A percentile compares a stretch with the other conserved stretches of the same genome.
Evolutionary conservation across 1,284 basidiomycete species (phyloP).

Genomic region (Rhizoctonia solani): DNA sequence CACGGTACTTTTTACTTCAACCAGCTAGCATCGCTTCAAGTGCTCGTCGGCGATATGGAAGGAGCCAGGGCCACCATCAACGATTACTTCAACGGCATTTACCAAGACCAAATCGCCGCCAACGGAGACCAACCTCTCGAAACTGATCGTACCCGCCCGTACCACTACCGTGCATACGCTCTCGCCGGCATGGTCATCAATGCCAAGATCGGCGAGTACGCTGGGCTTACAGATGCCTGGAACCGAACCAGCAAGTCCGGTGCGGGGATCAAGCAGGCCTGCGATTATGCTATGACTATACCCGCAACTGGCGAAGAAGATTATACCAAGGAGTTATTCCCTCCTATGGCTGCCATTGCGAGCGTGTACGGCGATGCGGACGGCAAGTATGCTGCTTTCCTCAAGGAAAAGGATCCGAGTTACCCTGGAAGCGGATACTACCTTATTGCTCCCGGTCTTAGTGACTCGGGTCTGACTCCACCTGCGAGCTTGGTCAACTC

Average conservation of each 20-base stretch:
- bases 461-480: conserved; percentile 13
- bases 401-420: conserved; percentile 16
- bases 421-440: conserved; percentile 17
- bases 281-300: conserved; percentile 59
- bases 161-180: conserved; percentile 41
- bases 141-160: conserved; percentile 37
- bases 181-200: conserved; percentile 47
- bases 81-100: conserved; percentile 54
- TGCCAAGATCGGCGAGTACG: conserved; percentile 57
- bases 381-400: conserved; percentile 37
- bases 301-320: conserved; percentile 42
- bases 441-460: conserved; percentile 10
- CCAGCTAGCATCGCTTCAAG: conserved; percentile 55
- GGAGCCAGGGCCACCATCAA: conserved; percentile 51
- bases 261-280: conserved; percentile 59
- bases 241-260: conserved; percentile 54
- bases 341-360: conserved; percentile 35
- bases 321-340: conserved; percentile 25
- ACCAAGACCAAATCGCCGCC: conserved; percentile 56
- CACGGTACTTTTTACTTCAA: conserved; percentile 47
- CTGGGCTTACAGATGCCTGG: conserved; percentile 53
- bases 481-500: too few species aligned
- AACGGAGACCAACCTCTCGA: conserved; percentile 59
- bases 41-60: conserved; percentile 53
- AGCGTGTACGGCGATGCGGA: conserved; percentile 35